Evolutionary conservation across 2,329 filamentous ascomycete species (phyloP), one percentile per base, ranked within the genome.

Genomic region (Meredithiella fracta): DNA sequence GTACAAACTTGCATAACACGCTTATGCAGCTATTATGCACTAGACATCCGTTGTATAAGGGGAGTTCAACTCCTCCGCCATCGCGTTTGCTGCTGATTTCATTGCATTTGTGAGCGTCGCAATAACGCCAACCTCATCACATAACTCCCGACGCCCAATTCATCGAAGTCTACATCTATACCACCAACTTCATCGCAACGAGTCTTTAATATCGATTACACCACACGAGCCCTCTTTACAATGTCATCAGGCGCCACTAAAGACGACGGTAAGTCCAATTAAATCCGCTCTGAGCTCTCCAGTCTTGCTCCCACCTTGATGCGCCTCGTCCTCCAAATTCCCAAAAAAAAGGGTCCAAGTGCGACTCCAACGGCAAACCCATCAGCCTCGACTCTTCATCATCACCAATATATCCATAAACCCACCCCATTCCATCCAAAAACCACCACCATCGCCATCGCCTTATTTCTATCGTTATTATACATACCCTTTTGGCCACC

Each of bases 241-340:
- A 53, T 53, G 51, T 38, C 6, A 38, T 22, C 37, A 9, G 51
- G 23, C 37, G 34, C 38, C 34, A 15, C 22, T 6, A 53, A 53
- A 42, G 51, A 53, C 23, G 51, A 53, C 34, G 51, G 51, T 53
- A 42, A 53, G 51, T 49, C 25, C 15, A n/a, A 9, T 49, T 26
- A 2, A 49, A 25, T 26, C 22, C 17, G 5, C 23, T 15, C 22
- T 25, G 6, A n/a, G 7, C 17, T 22, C 2, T 42, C 17, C 15
- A 25, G 20, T 22, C 44, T 49, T 26, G 20, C 17, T 23, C 8
- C 9, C 44, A 8, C 8, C 2, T 17, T 26, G 17, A 5, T 49
- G 17, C 22, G 20, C 22, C 5, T 5, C 3, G 44, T 15, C 3
- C 20, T 11, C 25, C 20, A 49, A 49, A 25, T 25, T 49, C n/a